Evolutionary conservation across 306 rosid genomes (phyloP).

Genomic region (Vachellia collinsii): DNA sequence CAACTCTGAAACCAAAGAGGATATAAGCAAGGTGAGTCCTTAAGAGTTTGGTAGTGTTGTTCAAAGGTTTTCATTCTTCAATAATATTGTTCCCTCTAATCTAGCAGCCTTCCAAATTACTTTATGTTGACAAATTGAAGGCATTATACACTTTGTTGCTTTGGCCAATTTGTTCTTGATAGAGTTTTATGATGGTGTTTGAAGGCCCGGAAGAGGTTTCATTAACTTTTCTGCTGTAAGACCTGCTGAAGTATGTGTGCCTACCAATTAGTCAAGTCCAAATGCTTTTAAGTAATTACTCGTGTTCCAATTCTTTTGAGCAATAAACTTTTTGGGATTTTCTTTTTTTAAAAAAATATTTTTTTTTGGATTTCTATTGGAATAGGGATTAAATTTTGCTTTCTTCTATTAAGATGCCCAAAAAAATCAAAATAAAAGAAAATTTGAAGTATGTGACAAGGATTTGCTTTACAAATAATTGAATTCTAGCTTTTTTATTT

Average conservation of each 20-base stretch:
- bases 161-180: background rate
- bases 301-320: background rate
- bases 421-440: background rate
- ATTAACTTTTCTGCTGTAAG: background rate
- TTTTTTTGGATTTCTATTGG: background rate
- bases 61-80: conserved; percentile 9
- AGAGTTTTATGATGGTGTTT: background rate
- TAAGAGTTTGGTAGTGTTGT: conserved; percentile 12
- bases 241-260: background rate
- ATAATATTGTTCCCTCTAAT: background rate
- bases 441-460: conserved; percentile 1
- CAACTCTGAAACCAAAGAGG: conserved; percentile 61
- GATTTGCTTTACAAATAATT: conserved; percentile 6
- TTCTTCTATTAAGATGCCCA: conserved; percentile 3
- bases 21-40: conserved; percentile 55
- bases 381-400: conserved; percentile 8
- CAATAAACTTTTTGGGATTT: background rate
- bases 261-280: background rate
- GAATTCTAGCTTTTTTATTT: conserved; percentile 20
- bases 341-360: background rate
- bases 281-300: background rate
- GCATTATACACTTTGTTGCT: background rate
- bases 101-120: background rate
- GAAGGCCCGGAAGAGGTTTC: conserved; percentile 4
- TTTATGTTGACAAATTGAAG: background rate